Evolutionary conservation across 2,329 filamentous ascomycete genomes (phyloP).

Genomic region (Nigrospora sphaerica): DNA sequence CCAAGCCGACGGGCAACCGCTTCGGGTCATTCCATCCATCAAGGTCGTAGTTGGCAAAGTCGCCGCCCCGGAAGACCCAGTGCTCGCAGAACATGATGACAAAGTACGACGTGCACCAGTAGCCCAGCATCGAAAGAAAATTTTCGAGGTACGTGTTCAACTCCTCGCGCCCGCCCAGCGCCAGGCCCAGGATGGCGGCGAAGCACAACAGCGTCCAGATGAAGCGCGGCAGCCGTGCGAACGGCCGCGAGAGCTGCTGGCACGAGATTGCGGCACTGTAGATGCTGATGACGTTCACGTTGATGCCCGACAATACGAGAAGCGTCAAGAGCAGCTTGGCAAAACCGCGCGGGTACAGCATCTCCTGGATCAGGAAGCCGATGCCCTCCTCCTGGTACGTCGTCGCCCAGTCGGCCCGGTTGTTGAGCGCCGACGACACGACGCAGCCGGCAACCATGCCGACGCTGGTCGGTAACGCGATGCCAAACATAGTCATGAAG

Average conservation of each 20-base stretch:
- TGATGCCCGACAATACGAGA: constrained; percentile 34
- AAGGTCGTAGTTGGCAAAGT: constrained; percentile 36
- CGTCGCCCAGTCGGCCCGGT: constrained; percentile 28
- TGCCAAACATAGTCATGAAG: constrained; percentile 37
- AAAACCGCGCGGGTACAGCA: constrained; percentile 36
- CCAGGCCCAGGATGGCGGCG: constrained; percentile 34
- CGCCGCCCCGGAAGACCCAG: constrained; percentile 36
- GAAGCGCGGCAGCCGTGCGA: constrained; percentile 35
- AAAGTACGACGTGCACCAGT: constrained; percentile 42
- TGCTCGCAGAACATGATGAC: constrained; percentile 41
- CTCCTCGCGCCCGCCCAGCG: constrained; percentile 33
- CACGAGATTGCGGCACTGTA: constrained; percentile 29
- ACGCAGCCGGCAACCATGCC: constrained; percentile 39
- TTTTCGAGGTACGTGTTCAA: constrained; percentile 36
- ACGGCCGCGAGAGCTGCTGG: constrained; percentile 34
- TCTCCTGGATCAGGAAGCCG: constrained; percentile 35
- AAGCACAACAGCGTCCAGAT: constrained; percentile 40
- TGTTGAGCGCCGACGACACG: constrained; percentile 32
- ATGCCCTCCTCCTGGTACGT: constrained; percentile 30
- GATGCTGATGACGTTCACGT: constrained; percentile 38
- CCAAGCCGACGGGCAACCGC: constrained; percentile 35
- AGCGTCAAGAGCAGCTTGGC: constrained; percentile 30
- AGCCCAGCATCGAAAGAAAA: constrained; percentile 40
- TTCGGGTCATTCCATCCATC: constrained; percentile 39
- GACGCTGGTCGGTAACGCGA: constrained; percentile 38